Percentiles rank a stretch among this genome's conserved stretches.
Conservation (phyloP, 139 green algal species). For the Dunaliella primolecta region DNA sequence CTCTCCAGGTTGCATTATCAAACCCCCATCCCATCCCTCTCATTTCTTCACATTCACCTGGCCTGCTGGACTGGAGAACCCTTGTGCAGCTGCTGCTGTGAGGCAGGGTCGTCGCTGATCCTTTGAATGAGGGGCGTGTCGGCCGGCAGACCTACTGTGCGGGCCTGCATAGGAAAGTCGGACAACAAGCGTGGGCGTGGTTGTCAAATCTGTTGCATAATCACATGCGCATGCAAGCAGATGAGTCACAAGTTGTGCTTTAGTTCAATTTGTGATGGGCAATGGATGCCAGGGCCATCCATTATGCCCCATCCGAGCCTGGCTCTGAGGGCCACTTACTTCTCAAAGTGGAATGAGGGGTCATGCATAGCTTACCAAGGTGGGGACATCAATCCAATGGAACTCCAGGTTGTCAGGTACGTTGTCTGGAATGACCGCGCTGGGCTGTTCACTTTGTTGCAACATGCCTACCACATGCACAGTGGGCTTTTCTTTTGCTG, state of each 20-base stretch:
- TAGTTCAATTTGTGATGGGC: too few relatives aligned
- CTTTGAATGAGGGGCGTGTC: constrained; percentile 26
- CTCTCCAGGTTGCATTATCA: too few relatives aligned
- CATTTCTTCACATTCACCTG: too few relatives aligned
- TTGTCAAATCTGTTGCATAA: too few relatives aligned
- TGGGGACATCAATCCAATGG: constrained; percentile 62
- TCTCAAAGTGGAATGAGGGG: too few relatives aligned
- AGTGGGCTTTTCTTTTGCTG: not conserved
- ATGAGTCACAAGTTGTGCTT: not conserved
- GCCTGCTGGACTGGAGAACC: not conserved
- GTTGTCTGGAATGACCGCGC: constrained; percentile 73
- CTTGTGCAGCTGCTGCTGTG: constrained; percentile 2
- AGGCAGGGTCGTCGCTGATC: constrained; percentile 9
- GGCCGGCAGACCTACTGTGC: constrained; percentile 10
- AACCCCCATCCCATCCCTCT: too few relatives aligned
- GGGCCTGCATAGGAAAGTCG: too few relatives aligned
- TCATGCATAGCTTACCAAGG: constrained; percentile 54
- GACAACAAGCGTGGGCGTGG: too few relatives aligned
- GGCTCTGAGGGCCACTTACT: too few relatives aligned
- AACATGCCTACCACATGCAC: constrained; percentile 59
- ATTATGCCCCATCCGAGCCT: too few relatives aligned
- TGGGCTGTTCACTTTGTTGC: constrained; percentile 58
- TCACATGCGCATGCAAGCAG: too few relatives aligned
- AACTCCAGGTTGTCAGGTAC: constrained; percentile 47
- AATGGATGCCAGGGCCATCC: too few relatives aligned